Conservation (phyloP, 345 rosid species). For the Linum trigynum region DNA sequence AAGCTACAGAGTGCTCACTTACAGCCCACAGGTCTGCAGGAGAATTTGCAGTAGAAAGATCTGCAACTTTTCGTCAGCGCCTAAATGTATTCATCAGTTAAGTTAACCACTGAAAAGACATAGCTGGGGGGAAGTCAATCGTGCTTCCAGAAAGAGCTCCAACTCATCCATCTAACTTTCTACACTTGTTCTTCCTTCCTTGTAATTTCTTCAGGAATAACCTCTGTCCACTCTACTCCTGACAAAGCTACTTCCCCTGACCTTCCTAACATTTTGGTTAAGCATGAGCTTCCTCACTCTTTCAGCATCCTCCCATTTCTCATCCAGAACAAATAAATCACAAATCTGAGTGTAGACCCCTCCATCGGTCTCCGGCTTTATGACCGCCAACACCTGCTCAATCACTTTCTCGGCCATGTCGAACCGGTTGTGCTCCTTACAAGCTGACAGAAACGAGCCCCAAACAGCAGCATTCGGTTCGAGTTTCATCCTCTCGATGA, state of each 20-base stretch:
- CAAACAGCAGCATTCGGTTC: constrained; percentile 28
- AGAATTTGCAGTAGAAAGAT: no score
- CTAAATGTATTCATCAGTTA: no score
- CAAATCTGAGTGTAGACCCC: constrained; percentile 27
- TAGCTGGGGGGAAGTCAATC: no score
- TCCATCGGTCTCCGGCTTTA: constrained; percentile 30
- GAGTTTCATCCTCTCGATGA: constrained; percentile 23
- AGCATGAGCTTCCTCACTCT: constrained; percentile 30
- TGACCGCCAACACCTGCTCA: constrained; percentile 14
- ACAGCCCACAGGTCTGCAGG: no score
- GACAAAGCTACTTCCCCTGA: constrained; percentile 26
- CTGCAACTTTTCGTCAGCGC: no score
- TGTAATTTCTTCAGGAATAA: neutral
- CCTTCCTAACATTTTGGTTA: constrained; percentile 28
- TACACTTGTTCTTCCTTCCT: no score
- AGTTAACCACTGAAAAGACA: no score
- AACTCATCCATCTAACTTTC: no score
- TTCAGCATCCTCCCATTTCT: constrained; percentile 36
- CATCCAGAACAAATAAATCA: constrained; percentile 26
- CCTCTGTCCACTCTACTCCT: constrained; percentile 2
- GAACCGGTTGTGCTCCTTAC: constrained; percentile 30
- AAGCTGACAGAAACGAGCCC: constrained; percentile 35
- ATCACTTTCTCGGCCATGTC: constrained; percentile 31
- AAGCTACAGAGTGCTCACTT: no score
- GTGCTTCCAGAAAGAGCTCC: no score